These are phyloP conservation scores for Chenopodium formosanum DNA, from an alignment of 148 eudicot genomes.

Conservation along the genomic window DNA sequence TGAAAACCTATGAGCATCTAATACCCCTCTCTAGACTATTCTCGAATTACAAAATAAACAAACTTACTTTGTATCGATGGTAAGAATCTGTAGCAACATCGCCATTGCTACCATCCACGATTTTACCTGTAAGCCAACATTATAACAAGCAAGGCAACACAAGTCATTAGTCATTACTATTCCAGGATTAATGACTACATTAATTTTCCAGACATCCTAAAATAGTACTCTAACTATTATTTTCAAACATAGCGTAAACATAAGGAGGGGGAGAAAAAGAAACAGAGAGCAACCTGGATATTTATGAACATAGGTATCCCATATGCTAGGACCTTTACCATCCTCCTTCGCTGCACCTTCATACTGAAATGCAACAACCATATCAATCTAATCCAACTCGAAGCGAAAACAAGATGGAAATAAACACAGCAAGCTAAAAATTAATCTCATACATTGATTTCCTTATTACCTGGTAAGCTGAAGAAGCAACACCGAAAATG, in stretches of 20 bases:
- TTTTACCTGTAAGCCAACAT: slow-evolving; percentile 21
- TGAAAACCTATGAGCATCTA: too few species aligned
- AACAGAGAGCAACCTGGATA: slow-evolving; percentile 25
- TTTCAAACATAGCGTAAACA: background rate
- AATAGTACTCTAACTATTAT: too few species aligned
- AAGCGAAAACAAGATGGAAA: background rate
- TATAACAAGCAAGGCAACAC: background rate
- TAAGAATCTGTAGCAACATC: slow-evolving; percentile 34
- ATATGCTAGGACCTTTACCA: slow-evolving; percentile 35
- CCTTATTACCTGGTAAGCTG: slow-evolving; percentile 33
- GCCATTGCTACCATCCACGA: slow-evolving; percentile 32
- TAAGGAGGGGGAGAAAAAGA: background rate
- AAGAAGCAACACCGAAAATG: slow-evolving; percentile 29
- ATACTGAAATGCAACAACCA: slow-evolving; percentile 10
- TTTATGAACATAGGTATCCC: slow-evolving; percentile 35
- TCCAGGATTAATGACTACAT: too few species aligned
- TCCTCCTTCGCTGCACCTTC: slow-evolving; percentile 36
- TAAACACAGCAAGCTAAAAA: background rate
- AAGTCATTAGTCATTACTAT: background rate
- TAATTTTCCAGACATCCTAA: too few species aligned
- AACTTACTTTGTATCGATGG: slow-evolving; percentile 31
- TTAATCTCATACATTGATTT: background rate
- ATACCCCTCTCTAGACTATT: background rate
- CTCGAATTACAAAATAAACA: background rate
- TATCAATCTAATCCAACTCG: background rate